Conservation (phyloP, 2,329 filamentous ascomycete genomes). For the Microcera coccophila region DNA sequence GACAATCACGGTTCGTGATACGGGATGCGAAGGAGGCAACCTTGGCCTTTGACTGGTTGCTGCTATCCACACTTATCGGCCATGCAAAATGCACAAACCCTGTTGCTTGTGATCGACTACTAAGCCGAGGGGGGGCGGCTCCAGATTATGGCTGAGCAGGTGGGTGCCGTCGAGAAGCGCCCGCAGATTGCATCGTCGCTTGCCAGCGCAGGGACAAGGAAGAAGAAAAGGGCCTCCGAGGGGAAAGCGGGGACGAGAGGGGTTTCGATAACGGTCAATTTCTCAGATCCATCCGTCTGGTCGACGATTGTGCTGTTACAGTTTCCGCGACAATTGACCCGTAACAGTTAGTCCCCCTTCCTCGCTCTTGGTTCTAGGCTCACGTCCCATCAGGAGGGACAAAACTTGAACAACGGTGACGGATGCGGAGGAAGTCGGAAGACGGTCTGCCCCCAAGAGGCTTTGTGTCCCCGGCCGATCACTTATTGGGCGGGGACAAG, state of each 20-base stretch:
- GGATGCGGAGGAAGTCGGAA: constrained; percentile 5
- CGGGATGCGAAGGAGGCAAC: no score
- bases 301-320: no score
- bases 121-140: background rate
- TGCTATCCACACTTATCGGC: background rate
- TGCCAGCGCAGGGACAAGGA: no score
- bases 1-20: background rate
- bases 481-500: background rate
- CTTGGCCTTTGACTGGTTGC: background rate
- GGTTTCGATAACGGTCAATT: background rate
- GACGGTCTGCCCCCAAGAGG: background rate
- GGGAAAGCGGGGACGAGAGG: no score
- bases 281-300: no score
- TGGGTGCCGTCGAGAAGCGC: background rate
- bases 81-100: background rate
- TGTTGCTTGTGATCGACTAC: background rate
- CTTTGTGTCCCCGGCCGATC: background rate
- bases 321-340: no score
- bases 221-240: no score
- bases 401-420: no score
- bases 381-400: no score
- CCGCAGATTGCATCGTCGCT: background rate
- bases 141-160: background rate
- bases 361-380: no score
- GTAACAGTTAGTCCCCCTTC: no score